Evolutionary conservation across 805 yeast genomes (phyloP).

Genomic region (Teunomyces cretensis): DNA sequence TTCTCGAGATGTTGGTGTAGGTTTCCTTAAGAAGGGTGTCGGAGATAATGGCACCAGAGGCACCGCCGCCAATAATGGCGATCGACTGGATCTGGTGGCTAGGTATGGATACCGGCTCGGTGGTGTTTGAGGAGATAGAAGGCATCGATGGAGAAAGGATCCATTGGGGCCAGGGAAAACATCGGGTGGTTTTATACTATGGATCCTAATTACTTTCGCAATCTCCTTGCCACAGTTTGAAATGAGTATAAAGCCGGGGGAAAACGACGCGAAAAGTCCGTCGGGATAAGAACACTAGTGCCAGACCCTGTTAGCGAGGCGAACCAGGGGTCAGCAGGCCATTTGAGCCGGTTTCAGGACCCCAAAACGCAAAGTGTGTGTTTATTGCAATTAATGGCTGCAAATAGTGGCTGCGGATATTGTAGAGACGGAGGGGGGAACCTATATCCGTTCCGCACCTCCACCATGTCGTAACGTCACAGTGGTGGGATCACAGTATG

Average conservation of each 20-base stretch:
- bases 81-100: slow-evolving; percentile 21
- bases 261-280: too few species aligned
- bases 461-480: too few species aligned
- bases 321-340: too few species aligned
- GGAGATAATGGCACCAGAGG: slow-evolving; percentile 45
- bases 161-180: not conserved
- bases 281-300: too few species aligned
- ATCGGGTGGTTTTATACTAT: not conserved
- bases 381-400: too few species aligned
- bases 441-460: too few species aligned
- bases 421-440: too few species aligned
- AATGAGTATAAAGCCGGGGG: not conserved
- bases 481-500: too few species aligned
- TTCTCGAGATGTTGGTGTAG: slow-evolving; percentile 21
- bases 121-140: not conserved
- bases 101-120: slow-evolving; percentile 2
- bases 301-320: too few species aligned
- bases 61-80: slow-evolving; percentile 54
- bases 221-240: slow-evolving; percentile 3
- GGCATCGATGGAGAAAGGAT: not conserved
- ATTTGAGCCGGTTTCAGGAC: too few species aligned
- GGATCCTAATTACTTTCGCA: slow-evolving; percentile 3
- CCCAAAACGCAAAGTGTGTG: too few species aligned
- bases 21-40: slow-evolving; percentile 38
- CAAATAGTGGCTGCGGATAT: too few species aligned